phyloP scores from a whole-genome alignment of 1,139 yeast genomes.

The Meyerozyma carpophila region DNA sequence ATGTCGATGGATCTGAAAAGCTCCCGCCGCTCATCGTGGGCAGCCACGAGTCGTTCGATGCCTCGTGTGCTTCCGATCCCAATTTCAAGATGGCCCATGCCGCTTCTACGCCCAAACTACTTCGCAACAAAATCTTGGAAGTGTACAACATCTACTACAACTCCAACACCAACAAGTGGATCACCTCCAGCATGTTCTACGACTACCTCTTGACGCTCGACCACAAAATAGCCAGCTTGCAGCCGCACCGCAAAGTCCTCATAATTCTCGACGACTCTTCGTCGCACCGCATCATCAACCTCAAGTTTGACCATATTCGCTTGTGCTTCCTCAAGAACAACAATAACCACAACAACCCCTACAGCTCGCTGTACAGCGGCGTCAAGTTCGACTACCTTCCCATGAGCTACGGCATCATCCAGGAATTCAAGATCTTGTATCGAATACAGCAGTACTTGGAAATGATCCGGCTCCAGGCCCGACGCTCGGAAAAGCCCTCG shows the following conservation, averaged over 20 bases:
- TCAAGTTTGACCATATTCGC: constrained; percentile 48
- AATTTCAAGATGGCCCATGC: constrained; percentile 23
- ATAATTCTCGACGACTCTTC: constrained; percentile 58
- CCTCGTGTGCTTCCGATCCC: constrained; percentile 25
- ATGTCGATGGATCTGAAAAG: constrained; percentile 59
- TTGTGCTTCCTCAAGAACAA: constrained; percentile 40
- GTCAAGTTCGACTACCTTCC: constrained; percentile 50
- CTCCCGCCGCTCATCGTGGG: constrained; percentile 59
- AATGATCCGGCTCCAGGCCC: constrained; percentile 38
- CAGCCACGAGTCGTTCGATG: constrained; percentile 51
- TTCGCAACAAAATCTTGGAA: constrained; percentile 45
- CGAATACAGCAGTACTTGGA: constrained; percentile 57
- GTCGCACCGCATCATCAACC: constrained; percentile 55
- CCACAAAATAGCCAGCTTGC: constrained; percentile 40
- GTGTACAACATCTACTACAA: constrained; percentile 51
- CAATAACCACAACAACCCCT: constrained; percentile 35
- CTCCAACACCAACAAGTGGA: constrained; percentile 59
- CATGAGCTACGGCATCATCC: constrained; percentile 60
- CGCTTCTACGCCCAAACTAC: constrained; percentile 17
- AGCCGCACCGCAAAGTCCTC: constrained; percentile 43
- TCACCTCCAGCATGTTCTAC: constrained; percentile 61
- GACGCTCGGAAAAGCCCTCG: constrained; percentile 10
- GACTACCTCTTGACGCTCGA: constrained; percentile 58
- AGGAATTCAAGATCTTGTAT: constrained; percentile 55
- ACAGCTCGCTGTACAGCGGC: constrained; percentile 29